phyloP scores from a whole-genome alignment of 2,329 filamentous ascomycete genomes.

The Elsinoe batatas region DNA sequence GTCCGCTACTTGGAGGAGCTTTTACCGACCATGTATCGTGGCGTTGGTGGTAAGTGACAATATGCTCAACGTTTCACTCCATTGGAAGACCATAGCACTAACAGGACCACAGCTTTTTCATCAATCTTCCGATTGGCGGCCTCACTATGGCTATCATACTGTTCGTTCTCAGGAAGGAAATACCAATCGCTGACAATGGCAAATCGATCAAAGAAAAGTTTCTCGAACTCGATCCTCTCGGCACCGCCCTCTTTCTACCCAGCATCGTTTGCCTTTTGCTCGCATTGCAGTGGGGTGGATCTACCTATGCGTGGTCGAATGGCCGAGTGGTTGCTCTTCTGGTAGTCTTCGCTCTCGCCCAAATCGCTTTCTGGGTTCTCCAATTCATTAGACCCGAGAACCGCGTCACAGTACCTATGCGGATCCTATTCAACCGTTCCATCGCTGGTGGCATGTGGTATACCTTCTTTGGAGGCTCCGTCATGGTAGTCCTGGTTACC shows the following conservation, averaged over 20 bases:
- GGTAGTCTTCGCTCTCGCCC: constrained; percentile 34
- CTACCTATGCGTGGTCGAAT: constrained; percentile 30
- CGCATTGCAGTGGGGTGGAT: constrained; percentile 39
- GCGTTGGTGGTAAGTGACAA: constrained; percentile 32
- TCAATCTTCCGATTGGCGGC: constrained; percentile 44
- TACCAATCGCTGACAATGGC: constrained; percentile 3
- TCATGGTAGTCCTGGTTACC: constrained; percentile 6
- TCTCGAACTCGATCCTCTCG: constrained; percentile 38
- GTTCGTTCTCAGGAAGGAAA: constrained; percentile 9
- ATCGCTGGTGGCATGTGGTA: constrained; percentile 33
- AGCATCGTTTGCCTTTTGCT: constrained; percentile 31
- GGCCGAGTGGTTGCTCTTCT: constrained; percentile 37
- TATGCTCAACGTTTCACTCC: too few relatives aligned
- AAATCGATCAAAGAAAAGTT: constrained; percentile 23
- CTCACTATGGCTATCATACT: constrained; percentile 25
- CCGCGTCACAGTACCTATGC: constrained; percentile 36
- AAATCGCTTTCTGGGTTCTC: constrained; percentile 32
- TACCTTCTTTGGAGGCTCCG: constrained; percentile 21
- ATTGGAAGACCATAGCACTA: too few relatives aligned
- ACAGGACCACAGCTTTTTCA: too few relatives aligned
- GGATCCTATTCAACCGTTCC: constrained; percentile 37
- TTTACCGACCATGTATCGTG: constrained; percentile 34
- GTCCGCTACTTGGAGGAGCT: constrained; percentile 36
- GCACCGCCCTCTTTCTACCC: constrained; percentile 35
- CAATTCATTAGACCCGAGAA: constrained; percentile 36